Evolutionary conservation across 495 filamentous ascomycete genomes (phyloP).

Genomic region (Parmelia sp.): DNA sequence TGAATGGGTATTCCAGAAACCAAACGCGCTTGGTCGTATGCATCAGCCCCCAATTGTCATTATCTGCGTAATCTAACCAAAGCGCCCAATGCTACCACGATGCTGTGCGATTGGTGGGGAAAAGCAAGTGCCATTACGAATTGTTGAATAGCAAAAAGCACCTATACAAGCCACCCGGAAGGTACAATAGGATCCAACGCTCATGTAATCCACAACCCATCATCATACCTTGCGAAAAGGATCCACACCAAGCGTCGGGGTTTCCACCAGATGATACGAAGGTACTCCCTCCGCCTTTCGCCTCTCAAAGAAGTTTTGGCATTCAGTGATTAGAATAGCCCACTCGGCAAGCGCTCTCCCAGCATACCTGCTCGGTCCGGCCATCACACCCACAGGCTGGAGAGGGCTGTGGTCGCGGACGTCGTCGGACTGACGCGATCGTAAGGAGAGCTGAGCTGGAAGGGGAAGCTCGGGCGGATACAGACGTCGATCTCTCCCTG

Average conservation of each 20-base stretch:
- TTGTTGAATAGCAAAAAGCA: no score
- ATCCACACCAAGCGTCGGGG: conserved; percentile 80
- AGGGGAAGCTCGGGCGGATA: conserved; percentile 70
- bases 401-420: conserved; percentile 8
- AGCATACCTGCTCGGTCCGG: conserved; percentile 59
- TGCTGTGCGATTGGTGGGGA: background rate
- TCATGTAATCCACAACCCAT: background rate
- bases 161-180: background rate
- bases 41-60: background rate
- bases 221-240: conserved; percentile 58
- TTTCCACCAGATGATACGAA: conserved; percentile 69
- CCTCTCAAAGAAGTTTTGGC: conserved; percentile 86
- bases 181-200: background rate
- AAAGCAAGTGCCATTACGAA: background rate
- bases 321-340: conserved; percentile 75
- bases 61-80: background rate
- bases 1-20: background rate
- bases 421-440: background rate
- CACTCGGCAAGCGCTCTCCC: conserved; percentile 91
- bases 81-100: background rate
- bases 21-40: background rate
- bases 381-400: conserved; percentile 30
- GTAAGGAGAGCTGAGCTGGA: conserved; percentile 54
- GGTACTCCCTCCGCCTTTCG: conserved; percentile 81
- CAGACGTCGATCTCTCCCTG: conserved; percentile 54